Conservation (phyloP, 352 stramenopile genomes). For the Pythium chondricola region DNA sequence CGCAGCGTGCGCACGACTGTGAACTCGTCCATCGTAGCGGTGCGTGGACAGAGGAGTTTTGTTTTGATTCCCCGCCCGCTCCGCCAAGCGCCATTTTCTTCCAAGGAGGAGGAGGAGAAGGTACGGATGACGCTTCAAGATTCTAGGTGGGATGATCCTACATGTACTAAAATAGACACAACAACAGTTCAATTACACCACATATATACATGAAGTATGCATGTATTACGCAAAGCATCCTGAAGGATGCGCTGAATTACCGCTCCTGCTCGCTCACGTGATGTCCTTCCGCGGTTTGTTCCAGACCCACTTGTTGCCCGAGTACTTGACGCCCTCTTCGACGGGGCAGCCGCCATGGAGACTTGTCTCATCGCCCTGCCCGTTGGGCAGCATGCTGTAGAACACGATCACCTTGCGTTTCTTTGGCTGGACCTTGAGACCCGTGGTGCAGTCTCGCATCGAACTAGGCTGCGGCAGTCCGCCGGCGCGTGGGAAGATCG, state of each 20-base stretch:
- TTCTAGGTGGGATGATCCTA: no score
- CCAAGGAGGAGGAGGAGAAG: not conserved
- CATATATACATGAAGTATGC: not conserved
- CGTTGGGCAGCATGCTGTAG: constrained; percentile 75
- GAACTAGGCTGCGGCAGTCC: constrained; percentile 30
- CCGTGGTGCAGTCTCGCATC: constrained; percentile 58
- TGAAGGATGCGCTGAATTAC: no score
- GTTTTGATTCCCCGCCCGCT: not conserved
- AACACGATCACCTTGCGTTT: constrained; percentile 80
- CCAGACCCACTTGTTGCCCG: constrained; percentile 83
- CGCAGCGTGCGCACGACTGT: constrained; percentile 32
- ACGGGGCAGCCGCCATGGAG: constrained; percentile 66
- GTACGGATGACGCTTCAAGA: not conserved
- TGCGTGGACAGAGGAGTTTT: not conserved
- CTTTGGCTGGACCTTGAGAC: constrained; percentile 50
- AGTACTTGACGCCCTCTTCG: constrained; percentile 68
- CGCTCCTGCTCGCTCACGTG: constrained; percentile 2
- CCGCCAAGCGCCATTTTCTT: not conserved
- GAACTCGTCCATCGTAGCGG: constrained; percentile 38
- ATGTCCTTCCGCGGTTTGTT: constrained; percentile 44
- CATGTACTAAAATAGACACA: no score
- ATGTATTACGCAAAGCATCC: no score
- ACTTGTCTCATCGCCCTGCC: constrained; percentile 52
- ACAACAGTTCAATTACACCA: not conserved
- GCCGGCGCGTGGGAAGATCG: constrained; percentile 59